These are phyloP conservation scores for Mimosa bimucronata DNA, from an alignment of 306 rosid species.

Conservation along the genomic window DNA sequence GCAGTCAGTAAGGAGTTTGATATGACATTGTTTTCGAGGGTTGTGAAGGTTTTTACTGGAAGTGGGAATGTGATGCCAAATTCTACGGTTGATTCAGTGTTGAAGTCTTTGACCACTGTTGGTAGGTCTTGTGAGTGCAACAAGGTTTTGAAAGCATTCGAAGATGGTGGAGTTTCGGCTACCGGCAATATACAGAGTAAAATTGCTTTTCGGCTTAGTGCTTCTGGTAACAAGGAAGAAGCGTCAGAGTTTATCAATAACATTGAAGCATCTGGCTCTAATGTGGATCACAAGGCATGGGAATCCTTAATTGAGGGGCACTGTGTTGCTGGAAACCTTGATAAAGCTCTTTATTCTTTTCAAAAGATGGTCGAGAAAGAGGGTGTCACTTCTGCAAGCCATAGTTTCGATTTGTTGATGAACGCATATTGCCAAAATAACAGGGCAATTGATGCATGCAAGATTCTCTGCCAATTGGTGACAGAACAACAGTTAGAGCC, in stretches of 20 bases:
- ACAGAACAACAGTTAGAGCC: constrained; percentile 59
- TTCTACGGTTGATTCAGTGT: constrained; percentile 54
- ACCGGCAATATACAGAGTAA: constrained; percentile 44
- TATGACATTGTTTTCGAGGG: constrained; percentile 57
- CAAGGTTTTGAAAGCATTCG: constrained; percentile 70
- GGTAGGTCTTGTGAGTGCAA: constrained; percentile 57
- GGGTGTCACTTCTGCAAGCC: constrained; percentile 47
- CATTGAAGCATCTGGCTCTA: constrained; percentile 53
- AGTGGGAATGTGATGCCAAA: constrained; percentile 58
- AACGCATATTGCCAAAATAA: constrained; percentile 59
- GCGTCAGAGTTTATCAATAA: constrained; percentile 51
- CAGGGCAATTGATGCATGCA: constrained; percentile 61
- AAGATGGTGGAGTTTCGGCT: constrained; percentile 60
- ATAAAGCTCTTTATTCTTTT: constrained; percentile 59
- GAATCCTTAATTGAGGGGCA: constrained; percentile 61
- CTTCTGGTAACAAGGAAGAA: constrained; percentile 58
- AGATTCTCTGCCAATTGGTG: constrained; percentile 52
- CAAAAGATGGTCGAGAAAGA: constrained; percentile 63
- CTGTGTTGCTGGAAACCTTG: constrained; percentile 64
- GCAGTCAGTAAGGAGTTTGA: constrained; percentile 55
- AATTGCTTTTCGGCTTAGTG: constrained; percentile 57
- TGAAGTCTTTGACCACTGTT: constrained; percentile 64
- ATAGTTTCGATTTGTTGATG: constrained; percentile 55
- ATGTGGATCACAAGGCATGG: constrained; percentile 55
- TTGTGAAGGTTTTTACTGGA: constrained; percentile 51